phyloP scores from a whole-genome alignment of 139 green algal species.

The Coccomyxa sp. region DNA sequence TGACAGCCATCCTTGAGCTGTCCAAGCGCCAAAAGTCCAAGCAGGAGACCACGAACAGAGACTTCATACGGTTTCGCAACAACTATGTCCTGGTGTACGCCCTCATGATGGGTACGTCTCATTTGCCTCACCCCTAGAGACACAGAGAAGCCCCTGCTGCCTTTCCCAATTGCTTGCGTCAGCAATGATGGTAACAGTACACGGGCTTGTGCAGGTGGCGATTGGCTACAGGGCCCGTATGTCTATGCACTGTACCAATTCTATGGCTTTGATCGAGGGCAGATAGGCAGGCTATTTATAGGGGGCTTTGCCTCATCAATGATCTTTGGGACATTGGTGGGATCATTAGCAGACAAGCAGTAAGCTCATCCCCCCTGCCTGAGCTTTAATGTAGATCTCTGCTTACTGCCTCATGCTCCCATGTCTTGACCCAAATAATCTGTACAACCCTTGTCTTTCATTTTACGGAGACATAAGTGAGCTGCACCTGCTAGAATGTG shows the following conservation, averaged over 20 bases:
- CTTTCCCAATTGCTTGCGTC: not conserved
- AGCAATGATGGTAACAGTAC: not conserved
- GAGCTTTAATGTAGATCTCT: no score
- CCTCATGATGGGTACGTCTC: slow-evolving; percentile 94
- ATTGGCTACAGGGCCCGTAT: slow-evolving; percentile 98
- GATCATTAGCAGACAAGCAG: slow-evolving; percentile 88
- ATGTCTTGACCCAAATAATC: no score
- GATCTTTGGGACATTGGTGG: slow-evolving; percentile 95
- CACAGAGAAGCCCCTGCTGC: not conserved
- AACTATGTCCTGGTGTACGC: slow-evolving; percentile 95
- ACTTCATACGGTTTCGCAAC: slow-evolving; percentile 79
- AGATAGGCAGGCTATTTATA: slow-evolving; percentile 97
- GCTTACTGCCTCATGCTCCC: no score
- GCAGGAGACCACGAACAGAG: not conserved
- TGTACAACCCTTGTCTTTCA: no score
- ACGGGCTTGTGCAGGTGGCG: slow-evolving; percentile 80
- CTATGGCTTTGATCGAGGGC: slow-evolving; percentile 77
- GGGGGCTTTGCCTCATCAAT: slow-evolving; percentile 95
- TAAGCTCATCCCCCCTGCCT: slow-evolving; percentile 33
- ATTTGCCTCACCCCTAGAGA: not conserved
- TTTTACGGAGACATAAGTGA: no score
- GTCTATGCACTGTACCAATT: slow-evolving; percentile 96
- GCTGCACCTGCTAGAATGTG: no score
- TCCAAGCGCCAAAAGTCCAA: slow-evolving; percentile 19
- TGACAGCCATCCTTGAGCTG: slow-evolving; percentile 39